Base-by-base conservation (phyloP, 371 early-diverging fungal species). In the Dipsacomyces acuminosporus region DNA sequence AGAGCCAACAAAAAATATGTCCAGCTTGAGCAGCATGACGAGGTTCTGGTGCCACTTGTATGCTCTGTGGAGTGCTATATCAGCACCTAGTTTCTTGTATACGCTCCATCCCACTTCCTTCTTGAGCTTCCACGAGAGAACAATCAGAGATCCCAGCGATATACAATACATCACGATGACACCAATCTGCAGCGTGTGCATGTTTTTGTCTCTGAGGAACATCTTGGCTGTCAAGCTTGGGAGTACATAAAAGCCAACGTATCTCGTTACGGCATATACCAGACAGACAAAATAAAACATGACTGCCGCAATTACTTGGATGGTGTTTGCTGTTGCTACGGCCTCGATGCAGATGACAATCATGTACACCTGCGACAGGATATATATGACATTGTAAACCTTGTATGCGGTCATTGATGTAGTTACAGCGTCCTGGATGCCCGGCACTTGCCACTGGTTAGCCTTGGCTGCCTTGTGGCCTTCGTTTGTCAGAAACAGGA, bases 31-130 rank as follows among this genome's bases (percentile, higher is more conserved):
- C 38, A 74, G 45, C 18, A 69, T 69, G 34, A 72, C 51, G 36
- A 66, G 56, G 25, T 57, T 47, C 48, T 73, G 75, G 41, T 59
- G 58, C 60, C 54, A 70, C 51, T 35, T 56, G 50, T 56, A 73
- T 54, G 61, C 71, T 13, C 71, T 48, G 30, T 71, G 71, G 30
- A 76, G 43, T 17, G 40, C 42, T 3, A 73, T 41, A 38, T 79
- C 71, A 7, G 79, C 78, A 11, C 76, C 79, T 30, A 76, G 56
- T 17, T 67, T 60, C 54, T 73, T 73, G 52, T 57, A 78, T 24
- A 78, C 74, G 41, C 59, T 57, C 78, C 78, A 78, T 1, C 80
- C 80, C 35, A 72, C 76, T 8, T 76, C 78, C 35, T 63, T 61
- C 45, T 75, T 76, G 36, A 78, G 64, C 46, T 78, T 72, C 54